Conservation (phyloP, 2,329 filamentous ascomycete genomes). For the Aspergillus hortae region DNA sequence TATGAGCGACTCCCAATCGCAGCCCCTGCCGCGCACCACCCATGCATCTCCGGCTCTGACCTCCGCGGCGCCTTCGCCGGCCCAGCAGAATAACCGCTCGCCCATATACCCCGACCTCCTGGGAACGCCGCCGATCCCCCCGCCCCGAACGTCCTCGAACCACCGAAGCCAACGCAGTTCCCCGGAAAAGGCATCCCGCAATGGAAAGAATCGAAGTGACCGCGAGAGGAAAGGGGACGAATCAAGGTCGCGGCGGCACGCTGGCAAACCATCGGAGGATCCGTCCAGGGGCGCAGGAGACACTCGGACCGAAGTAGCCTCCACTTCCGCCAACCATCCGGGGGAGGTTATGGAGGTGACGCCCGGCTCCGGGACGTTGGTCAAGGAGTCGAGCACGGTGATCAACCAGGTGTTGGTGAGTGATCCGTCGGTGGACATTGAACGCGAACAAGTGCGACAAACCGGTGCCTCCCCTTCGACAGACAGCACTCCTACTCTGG, state of each 20-base stretch:
- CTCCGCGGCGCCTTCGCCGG: constrained; percentile 23
- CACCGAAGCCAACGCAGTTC: constrained; percentile 47
- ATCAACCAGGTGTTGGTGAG: constrained; percentile 74
- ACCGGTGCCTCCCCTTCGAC: constrained; percentile 54
- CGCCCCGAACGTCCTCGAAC: constrained; percentile 77
- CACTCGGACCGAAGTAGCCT: constrained; percentile 35
- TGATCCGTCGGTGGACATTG: constrained; percentile 69
- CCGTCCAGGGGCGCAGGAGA: constrained; percentile 40
- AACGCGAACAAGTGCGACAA: constrained; percentile 67
- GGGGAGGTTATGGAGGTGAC: constrained; percentile 51
- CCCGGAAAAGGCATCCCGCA: constrained; percentile 40
- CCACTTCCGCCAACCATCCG: constrained; percentile 28
- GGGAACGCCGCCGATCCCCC: constrained; percentile 64
- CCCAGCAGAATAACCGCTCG: constrained; percentile 30
- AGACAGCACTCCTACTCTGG: constrained; percentile 44
- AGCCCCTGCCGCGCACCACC: constrained; percentile 39
- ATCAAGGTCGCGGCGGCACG: constrained; percentile 45
- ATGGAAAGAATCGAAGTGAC: constrained; percentile 35
- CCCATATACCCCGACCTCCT: constrained; percentile 48
- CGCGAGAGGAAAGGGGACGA: constrained; percentile 40
- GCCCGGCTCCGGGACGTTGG: constrained; percentile 57
- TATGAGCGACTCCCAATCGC: constrained; percentile 45
- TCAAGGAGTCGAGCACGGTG: constrained; percentile 74
- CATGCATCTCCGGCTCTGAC: constrained; percentile 42
- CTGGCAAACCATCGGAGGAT: constrained; percentile 45